These are phyloP conservation scores for Meyerozyma sp. DNA, from an alignment of 1,139 yeast species.

Conservation along the genomic window DNA sequence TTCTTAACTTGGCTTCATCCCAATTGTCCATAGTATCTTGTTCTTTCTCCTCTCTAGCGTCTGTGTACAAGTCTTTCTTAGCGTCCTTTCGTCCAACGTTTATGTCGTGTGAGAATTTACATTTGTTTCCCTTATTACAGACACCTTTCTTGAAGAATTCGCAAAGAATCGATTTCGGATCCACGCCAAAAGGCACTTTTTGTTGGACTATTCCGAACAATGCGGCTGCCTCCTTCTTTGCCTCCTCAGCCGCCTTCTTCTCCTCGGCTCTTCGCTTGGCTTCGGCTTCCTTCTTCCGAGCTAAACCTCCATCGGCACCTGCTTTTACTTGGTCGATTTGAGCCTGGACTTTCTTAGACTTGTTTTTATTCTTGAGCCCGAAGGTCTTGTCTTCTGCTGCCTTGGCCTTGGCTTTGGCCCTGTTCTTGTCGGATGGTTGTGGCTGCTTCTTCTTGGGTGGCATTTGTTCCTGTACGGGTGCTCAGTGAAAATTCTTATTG, in stretches of 20 bases:
- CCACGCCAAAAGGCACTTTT: slow-evolving; percentile 95
- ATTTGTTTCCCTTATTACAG: slow-evolving; percentile 85
- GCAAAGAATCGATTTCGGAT: slow-evolving; percentile 92
- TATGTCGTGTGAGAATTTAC: slow-evolving; percentile 93
- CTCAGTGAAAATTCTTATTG: slow-evolving; percentile 1
- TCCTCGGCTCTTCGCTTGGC: slow-evolving; percentile 74
- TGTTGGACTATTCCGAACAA: slow-evolving; percentile 70
- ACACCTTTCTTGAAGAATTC: slow-evolving; percentile 84
- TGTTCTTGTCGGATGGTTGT: slow-evolving; percentile 54
- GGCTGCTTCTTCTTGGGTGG: slow-evolving; percentile 68
- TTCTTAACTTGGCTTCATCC: slow-evolving; percentile 93
- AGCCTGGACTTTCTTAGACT: slow-evolving; percentile 86
- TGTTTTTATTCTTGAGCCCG: slow-evolving; percentile 91
- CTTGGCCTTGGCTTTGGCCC: slow-evolving; percentile 65
- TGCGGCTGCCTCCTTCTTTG: slow-evolving; percentile 81
- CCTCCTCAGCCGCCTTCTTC: slow-evolving; percentile 86
- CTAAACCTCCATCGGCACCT: slow-evolving; percentile 58
- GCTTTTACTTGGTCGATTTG: slow-evolving; percentile 71
- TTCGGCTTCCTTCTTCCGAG: slow-evolving; percentile 72
- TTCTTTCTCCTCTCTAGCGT: slow-evolving; percentile 67
- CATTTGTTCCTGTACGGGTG: slow-evolving; percentile 7
- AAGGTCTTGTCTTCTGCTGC: slow-evolving; percentile 86
- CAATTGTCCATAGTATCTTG: slow-evolving; percentile 91
- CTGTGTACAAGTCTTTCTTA: slow-evolving; percentile 91
- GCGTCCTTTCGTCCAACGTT: slow-evolving; percentile 81